Evolutionary conservation across 371 early-diverging fungal genomes (phyloP).

Genomic region (Mucor ambiguus): DNA sequence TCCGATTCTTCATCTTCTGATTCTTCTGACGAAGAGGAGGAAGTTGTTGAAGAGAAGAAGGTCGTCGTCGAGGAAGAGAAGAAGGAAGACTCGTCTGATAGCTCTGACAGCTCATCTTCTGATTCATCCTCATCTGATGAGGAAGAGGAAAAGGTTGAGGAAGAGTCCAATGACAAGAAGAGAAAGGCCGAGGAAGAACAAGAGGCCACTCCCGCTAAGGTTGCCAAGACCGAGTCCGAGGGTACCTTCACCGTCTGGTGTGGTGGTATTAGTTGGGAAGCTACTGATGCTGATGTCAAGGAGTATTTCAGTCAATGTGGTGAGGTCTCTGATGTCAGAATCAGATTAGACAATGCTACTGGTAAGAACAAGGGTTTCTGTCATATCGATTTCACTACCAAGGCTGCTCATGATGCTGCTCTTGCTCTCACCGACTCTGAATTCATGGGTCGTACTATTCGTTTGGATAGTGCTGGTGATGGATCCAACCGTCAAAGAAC

Average conservation of each 20-base stretch:
- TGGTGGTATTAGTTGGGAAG: constrained; percentile 71
- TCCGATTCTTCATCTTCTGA: constrained; percentile 13
- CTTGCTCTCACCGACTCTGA: constrained; percentile 61
- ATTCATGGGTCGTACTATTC: constrained; percentile 66
- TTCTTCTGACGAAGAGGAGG: constrained; percentile 14
- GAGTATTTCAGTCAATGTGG: constrained; percentile 64
- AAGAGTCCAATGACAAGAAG: constrained; percentile 5
- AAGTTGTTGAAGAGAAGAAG: constrained; percentile 1
- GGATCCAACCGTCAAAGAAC: constrained; percentile 25
- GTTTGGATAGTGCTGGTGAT: constrained; percentile 49
- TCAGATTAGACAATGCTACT: constrained; percentile 53
- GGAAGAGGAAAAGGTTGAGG: constrained; percentile 4
- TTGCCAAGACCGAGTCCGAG: constrained; percentile 53
- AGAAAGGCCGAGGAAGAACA: constrained; percentile 31
- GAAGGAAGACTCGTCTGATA: constrained; percentile 10
- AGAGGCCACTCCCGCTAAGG: constrained; percentile 34
- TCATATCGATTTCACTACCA: constrained; percentile 67
- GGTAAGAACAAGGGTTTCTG: constrained; percentile 74
- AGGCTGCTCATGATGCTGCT: constrained; percentile 65
- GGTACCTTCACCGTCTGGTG: constrained; percentile 58
- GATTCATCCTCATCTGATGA: constrained; percentile 5
- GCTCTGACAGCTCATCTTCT: constrained; percentile 7
- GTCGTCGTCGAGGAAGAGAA: background rate
- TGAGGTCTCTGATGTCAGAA: constrained; percentile 43
- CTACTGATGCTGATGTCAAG: constrained; percentile 63